Percentiles rank a stretch among this genome's conserved stretches.
Evolutionary conservation across 257 asterid species (phyloP).

Genomic region (Anisodus tanguticus): DNA sequence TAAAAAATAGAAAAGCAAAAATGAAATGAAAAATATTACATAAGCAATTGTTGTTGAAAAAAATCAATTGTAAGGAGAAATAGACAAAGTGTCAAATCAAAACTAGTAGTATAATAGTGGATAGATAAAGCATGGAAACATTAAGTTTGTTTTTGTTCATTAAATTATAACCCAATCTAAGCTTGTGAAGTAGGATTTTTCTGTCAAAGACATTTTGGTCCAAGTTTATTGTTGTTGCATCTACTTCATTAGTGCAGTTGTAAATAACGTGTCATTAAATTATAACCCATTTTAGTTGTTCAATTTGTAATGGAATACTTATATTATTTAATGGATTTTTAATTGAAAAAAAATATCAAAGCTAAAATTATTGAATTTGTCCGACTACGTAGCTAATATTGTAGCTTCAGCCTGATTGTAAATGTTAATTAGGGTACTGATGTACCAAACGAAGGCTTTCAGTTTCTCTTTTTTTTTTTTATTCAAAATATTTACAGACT

Average conservation of each 20-base stretch:
- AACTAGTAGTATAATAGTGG: background rate
- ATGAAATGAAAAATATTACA: background rate
- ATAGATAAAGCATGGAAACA: slow-evolving; percentile 22
- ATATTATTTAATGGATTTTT: too few species aligned
- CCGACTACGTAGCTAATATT: too few species aligned
- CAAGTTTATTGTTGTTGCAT: background rate
- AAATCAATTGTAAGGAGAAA: slow-evolving; percentile 6
- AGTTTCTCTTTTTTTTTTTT: background rate
- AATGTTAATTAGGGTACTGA: background rate
- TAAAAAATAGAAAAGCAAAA: background rate
- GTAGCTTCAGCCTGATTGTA: too few species aligned
- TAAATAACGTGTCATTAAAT: background rate
- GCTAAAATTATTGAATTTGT: too few species aligned
- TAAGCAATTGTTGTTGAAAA: background rate
- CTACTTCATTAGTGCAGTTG: background rate
- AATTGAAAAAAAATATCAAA: too few species aligned
- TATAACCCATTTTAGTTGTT: too few species aligned
- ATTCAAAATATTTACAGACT: background rate
- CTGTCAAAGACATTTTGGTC: background rate
- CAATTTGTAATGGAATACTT: too few species aligned
- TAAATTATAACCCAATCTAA: too few species aligned
- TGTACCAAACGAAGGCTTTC: background rate
- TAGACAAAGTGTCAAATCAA: slow-evolving; percentile 25
- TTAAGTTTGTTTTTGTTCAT: slow-evolving; percentile 19
- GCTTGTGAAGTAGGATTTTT: background rate